These are phyloP conservation scores for Starmerella scarabaei DNA, from an alignment of 805 yeast genomes.

Conservation along the genomic window DNA sequence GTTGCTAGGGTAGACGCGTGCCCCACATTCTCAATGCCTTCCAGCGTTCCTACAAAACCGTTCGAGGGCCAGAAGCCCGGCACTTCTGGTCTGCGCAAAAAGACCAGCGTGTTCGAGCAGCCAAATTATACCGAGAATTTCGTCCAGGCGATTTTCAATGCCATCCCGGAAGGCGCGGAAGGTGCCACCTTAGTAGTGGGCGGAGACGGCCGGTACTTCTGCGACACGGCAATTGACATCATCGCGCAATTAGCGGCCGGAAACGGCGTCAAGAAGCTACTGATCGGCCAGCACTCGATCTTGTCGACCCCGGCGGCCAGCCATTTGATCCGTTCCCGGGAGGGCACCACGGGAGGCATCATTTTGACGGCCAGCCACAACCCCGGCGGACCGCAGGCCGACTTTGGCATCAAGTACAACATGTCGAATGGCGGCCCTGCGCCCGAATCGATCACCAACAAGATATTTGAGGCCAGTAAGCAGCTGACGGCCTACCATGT, in stretches of 20 bases:
- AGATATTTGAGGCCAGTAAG: conserved; percentile 61
- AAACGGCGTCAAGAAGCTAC: conserved; percentile 73
- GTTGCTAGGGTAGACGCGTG: too few species aligned
- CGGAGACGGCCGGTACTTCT: conserved; percentile 93
- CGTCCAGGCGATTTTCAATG: conserved; percentile 67
- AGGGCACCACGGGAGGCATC: conserved; percentile 72
- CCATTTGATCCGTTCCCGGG: conserved; percentile 65
- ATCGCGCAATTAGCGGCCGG: conserved; percentile 81
- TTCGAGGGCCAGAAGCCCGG: conserved; percentile 94
- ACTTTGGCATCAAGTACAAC: conserved; percentile 91
- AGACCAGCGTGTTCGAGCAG: conserved; percentile 70
- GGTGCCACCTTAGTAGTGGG: conserved; percentile 78
- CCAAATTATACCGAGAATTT: conserved; percentile 83
- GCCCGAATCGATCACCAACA: conserved; percentile 85
- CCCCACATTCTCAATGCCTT: too few species aligned
- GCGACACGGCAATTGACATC: conserved; percentile 63
- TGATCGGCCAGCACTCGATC: conserved; percentile 78
- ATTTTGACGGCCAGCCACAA: conserved; percentile 93
- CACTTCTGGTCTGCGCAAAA: conserved; percentile 91
- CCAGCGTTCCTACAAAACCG: conserved; percentile 48
- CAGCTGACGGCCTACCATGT: conserved; percentile 43
- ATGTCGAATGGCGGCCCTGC: conserved; percentile 96
- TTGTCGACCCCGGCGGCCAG: conserved; percentile 95
- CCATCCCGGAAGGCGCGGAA: conserved; percentile 80
- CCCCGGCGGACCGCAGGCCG: conserved; percentile 92